These are phyloP conservation scores for Calonectria naviculata DNA, from an alignment of 2,329 filamentous ascomycete species.

Conservation along the genomic window DNA sequence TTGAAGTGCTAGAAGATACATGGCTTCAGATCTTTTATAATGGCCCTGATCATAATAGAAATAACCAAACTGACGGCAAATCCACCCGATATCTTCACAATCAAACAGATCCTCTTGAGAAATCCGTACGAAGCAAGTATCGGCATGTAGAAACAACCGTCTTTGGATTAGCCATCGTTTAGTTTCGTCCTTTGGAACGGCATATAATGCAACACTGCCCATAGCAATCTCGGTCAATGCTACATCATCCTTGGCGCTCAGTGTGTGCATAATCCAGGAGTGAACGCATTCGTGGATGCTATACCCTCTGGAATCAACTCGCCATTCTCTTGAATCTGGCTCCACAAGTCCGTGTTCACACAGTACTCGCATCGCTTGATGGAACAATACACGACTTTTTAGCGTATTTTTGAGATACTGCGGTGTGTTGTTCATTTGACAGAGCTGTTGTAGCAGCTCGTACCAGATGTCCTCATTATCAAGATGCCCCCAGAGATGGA, in stretches of 20 bases:
- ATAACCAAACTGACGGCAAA: too few relatives aligned
- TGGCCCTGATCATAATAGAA: too few relatives aligned
- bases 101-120: not conserved
- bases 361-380: slow-evolving; percentile 41
- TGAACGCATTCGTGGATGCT: slow-evolving; percentile 49
- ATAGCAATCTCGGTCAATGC: slow-evolving; percentile 13
- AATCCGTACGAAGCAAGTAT: not conserved
- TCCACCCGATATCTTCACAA: not conserved
- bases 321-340: slow-evolving; percentile 22
- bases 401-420: slow-evolving; percentile 39
- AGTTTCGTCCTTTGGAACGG: not conserved
- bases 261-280: slow-evolving; percentile 41
- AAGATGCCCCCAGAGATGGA: slow-evolving; percentile 56
- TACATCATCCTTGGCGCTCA: slow-evolving; percentile 32
- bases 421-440: slow-evolving; percentile 18
- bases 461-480: slow-evolving; percentile 57
- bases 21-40: too few relatives aligned
- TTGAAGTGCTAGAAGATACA: too few relatives aligned
- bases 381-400: slow-evolving; percentile 35
- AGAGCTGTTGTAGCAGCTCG: slow-evolving; percentile 50
- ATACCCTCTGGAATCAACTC: slow-evolving; percentile 38
- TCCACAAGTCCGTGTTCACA: slow-evolving; percentile 45
- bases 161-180: slow-evolving; percentile 27
- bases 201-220: slow-evolving; percentile 25
- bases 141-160: slow-evolving; percentile 35